These are phyloP conservation scores for Aspergillus neotritici DNA, from an alignment of 2,329 filamentous ascomycete species.

Conservation along the genomic window DNA sequence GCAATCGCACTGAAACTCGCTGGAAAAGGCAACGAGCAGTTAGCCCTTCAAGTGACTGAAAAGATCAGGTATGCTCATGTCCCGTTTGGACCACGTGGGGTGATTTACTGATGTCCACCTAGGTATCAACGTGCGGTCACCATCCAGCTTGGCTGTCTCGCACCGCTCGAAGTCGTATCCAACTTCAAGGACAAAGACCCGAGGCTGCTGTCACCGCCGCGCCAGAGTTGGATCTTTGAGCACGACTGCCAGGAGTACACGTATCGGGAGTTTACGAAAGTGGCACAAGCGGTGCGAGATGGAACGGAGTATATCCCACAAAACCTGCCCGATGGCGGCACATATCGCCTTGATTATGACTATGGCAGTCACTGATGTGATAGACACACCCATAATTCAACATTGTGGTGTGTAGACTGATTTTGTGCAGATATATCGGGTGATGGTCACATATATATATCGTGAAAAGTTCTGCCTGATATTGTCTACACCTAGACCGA, in stretches of 20 bases:
- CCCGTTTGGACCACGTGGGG: no score
- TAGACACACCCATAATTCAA: no score
- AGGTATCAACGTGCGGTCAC: neutral
- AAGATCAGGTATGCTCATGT: neutral
- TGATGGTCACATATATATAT: no score
- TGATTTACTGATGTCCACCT: no score
- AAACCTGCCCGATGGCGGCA: constrained; percentile 9
- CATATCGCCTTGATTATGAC: neutral
- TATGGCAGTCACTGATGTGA: no score
- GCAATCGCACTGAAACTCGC: constrained; percentile 12
- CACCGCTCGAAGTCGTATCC: neutral
- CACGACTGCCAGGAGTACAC: constrained; percentile 12
- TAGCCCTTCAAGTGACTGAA: neutral
- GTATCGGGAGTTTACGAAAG: constrained; percentile 7
- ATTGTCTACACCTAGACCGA: no score
- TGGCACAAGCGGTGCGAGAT: constrained; percentile 3
- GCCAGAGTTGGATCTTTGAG: constrained; percentile 11
- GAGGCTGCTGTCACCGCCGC: constrained; percentile 5
- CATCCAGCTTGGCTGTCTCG: neutral
- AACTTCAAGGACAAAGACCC: constrained; percentile 5
- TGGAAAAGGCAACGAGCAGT: neutral
- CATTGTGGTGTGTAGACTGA: no score
- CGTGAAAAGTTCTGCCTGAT: no score
- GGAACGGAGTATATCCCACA: constrained; percentile 8
- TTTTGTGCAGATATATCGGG: no score